A percentile compares a stretch with the other conserved stretches of the same genome.
Conservation (phyloP, 805 yeast genomes). For the Candida silvatica region DNA sequence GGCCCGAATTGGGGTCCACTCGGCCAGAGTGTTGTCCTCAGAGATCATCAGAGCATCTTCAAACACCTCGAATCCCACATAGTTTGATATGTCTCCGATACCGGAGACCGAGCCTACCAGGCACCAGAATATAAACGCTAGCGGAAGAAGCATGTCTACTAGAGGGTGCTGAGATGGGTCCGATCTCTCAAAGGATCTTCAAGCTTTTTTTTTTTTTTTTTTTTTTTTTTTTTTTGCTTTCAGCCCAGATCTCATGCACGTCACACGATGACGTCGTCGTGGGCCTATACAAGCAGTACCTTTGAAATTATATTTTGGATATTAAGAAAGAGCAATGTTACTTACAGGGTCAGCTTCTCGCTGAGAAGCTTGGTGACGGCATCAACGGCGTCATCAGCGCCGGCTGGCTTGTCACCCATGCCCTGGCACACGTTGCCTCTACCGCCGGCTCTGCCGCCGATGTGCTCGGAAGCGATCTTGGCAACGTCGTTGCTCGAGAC, state of each 20-base stretch:
- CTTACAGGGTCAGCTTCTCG: constrained; percentile 38
- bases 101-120: no score
- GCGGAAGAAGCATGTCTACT: no score
- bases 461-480: constrained; percentile 51
- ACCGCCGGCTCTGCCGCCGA: constrained; percentile 99
- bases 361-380: constrained; percentile 54
- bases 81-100: no score
- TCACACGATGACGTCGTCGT: no score
- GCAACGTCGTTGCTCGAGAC: constrained; percentile 74
- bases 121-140: no score
- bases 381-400: constrained; percentile 64
- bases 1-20: constrained; percentile 7
- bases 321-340: no score
- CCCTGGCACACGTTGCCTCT: constrained; percentile 96
- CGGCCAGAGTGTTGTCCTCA: background rate
- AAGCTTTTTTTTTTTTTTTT: no score
- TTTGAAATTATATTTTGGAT: no score
- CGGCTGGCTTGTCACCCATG: constrained; percentile 77
- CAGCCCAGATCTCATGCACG: no score
- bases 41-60: background rate
- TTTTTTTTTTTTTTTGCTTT: no score
- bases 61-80: background rate
- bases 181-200: background rate
- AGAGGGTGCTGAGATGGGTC: no score
- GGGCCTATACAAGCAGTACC: no score